phyloP scores from a whole-genome alignment of 352 stramenopile species.

The Pythium sp. region DNA sequence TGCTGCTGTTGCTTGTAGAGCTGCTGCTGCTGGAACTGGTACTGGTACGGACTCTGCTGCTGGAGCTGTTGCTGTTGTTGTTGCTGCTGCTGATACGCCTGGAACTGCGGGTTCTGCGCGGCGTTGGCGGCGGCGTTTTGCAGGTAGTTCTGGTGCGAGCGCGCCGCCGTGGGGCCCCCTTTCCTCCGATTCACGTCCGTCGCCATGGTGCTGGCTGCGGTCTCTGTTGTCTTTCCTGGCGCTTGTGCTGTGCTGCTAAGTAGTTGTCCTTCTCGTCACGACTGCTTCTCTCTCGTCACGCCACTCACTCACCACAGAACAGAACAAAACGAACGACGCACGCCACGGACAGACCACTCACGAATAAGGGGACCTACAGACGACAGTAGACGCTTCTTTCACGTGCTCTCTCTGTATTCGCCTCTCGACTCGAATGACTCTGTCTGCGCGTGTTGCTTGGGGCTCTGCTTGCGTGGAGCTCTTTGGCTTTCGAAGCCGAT shows the following conservation, averaged over 20 bases:
- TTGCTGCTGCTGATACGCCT: conserved; percentile 34
- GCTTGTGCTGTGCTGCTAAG: too few species aligned
- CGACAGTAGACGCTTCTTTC: background rate
- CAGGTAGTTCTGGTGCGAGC: conserved; percentile 44
- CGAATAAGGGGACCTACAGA: background rate
- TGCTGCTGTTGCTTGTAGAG: conserved; percentile 32
- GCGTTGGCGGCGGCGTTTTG: conserved; percentile 10
- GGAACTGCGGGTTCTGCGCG: conserved; percentile 31
- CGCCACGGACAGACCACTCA: background rate
- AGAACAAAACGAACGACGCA: conserved; percentile 1
- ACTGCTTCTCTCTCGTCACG: conserved; percentile 4
- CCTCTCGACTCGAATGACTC: background rate
- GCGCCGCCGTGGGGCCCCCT: conserved; percentile 29
- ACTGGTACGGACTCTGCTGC: conserved; percentile 18
- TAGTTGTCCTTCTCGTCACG: background rate
- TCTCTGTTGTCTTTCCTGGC: too few species aligned
- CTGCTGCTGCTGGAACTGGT: conserved; percentile 32
- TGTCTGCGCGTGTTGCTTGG: conserved; percentile 1
- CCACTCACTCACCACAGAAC: conserved; percentile 3
- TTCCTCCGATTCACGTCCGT: conserved; percentile 44
- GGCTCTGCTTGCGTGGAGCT: conserved; percentile 8
- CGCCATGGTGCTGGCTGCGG: conserved; percentile 23
- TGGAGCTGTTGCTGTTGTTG: conserved; percentile 31
- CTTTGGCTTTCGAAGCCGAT: conserved; percentile 9
- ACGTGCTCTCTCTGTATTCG: background rate